Percentiles rank a stretch among this genome's conserved stretches.
phyloP scores from a whole-genome alignment of 768 basidiomycete genomes.

The Russula dissimulans region DNA sequence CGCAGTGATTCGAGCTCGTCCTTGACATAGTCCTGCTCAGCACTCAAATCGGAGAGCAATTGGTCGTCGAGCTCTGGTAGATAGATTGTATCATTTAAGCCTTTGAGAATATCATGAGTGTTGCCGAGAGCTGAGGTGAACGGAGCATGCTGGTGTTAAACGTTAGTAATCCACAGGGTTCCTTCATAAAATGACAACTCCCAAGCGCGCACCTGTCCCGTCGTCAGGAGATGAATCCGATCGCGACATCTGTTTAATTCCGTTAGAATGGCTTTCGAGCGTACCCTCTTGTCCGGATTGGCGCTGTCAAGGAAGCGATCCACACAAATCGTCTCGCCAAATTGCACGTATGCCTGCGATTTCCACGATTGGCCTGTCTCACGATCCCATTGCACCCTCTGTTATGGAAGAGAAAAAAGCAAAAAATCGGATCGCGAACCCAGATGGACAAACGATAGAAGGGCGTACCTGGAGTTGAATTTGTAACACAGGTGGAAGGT shows the following conservation, averaged over 20 bases:
- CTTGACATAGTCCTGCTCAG: constrained; percentile 45
- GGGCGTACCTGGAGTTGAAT: constrained; percentile 83
- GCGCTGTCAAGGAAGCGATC: constrained; percentile 84
- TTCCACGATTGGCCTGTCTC: constrained; percentile 89
- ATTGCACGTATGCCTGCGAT: constrained; percentile 91
- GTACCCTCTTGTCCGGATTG: constrained; percentile 58
- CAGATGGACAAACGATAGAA: not conserved
- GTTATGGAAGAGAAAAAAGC: not conserved
- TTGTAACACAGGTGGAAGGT: constrained; percentile 84
- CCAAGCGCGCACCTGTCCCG: constrained; percentile 51
- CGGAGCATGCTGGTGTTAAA: constrained; percentile 45
- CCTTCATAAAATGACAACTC: not conserved
- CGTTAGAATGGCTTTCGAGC: constrained; percentile 59
- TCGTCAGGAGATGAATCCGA: constrained; percentile 55
- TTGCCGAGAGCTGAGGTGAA: constrained; percentile 47
- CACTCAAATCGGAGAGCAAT: constrained; percentile 40
- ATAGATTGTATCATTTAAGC: constrained; percentile 32
- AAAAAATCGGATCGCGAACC: constrained; percentile 8
- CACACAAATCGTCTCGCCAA: constrained; percentile 78
- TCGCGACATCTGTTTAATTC: constrained; percentile 58
- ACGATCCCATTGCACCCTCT: constrained; percentile 93
- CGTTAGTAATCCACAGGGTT: not conserved
- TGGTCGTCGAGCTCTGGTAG: constrained; percentile 51
- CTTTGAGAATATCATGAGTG: constrained; percentile 49
- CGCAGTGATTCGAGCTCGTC: constrained; percentile 51